Evolutionary conservation across 2,329 filamentous ascomycete species (phyloP), one percentile per base, ranked within the genome.

Genomic region (Hawksworthiomyces lignivorus): DNA sequence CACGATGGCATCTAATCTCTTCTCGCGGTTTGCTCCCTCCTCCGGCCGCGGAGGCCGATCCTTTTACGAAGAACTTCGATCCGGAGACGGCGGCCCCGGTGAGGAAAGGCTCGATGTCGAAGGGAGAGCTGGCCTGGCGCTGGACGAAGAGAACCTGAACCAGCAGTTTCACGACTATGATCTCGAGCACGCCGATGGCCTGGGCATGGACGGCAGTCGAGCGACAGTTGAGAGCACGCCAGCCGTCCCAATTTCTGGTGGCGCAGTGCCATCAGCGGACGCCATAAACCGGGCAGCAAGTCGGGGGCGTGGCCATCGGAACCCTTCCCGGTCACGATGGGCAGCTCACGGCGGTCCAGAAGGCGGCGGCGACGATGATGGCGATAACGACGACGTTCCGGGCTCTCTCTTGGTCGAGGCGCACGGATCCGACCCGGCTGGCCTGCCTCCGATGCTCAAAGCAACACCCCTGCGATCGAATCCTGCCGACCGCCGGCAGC

Each of bases 301-400:
- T n/a, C n/a, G 19, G 7, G 33, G 33, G 22, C 42, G 36, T 6
- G 27, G 31, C 21, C 24, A 21, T 14, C 20, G 31, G 17, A 42
- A 41, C 9, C 8, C n/a, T 3, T 36, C 41, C 0, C 33, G 39
- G 6, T 29, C 42, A 5, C 47, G 40, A 14, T 51, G 45, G 56
- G 50, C 51, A 34, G 39, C 9, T 12, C 7, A 51, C 54, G 45
- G 57, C 50, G 26, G 56, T 42, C 51, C 53, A 29, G 43, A 63
- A 59, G 52, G 47, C 45, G 37, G 41, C 4, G 51, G 51, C 5
- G 72, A 77, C 22, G 70, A 75, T 4, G 70, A 74, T 22, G 62
- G 56, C 5, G 71, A 75, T 42, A 77, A 80, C 42, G 77, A 82
- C 41, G 78, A 82, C 52, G 78, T 82, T 0, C 79, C 79, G 0